These are phyloP conservation scores for Penicillium paxilli DNA, from an alignment of 495 filamentous ascomycete species.

Conservation along the genomic window DNA sequence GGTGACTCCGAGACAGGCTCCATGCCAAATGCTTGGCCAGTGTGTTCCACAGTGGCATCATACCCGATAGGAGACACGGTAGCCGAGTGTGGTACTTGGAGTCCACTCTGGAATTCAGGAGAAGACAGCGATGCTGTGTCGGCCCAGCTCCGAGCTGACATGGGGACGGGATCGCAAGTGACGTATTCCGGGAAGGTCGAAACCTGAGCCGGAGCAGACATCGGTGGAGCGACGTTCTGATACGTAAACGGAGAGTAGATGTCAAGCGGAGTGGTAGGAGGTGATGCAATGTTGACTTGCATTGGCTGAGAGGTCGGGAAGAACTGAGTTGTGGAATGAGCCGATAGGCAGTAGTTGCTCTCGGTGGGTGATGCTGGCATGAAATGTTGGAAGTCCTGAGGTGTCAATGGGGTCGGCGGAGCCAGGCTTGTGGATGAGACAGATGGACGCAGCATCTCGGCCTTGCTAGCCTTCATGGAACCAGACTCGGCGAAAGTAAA, in stretches of 20 bases:
- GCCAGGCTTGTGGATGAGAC: slow-evolving; percentile 39
- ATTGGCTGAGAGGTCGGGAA: slow-evolving; percentile 46
- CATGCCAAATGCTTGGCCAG: slow-evolving; percentile 23
- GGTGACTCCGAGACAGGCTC: slow-evolving; percentile 34
- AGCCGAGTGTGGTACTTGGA: slow-evolving; percentile 34
- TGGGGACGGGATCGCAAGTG: slow-evolving; percentile 28
- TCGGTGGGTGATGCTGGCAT: slow-evolving; percentile 41
- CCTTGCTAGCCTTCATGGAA: slow-evolving; percentile 38
- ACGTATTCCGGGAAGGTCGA: slow-evolving; percentile 44
- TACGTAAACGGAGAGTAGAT: slow-evolving; percentile 44
- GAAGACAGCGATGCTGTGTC: slow-evolving; percentile 43
- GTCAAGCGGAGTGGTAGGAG: slow-evolving; percentile 45
- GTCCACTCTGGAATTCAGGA: slow-evolving; percentile 36
- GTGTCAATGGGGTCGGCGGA: slow-evolving; percentile 50
- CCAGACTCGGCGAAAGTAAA: slow-evolving; percentile 49
- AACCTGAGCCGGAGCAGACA: slow-evolving; percentile 49
- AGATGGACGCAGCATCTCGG: slow-evolving; percentile 43
- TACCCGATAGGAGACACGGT: slow-evolving; percentile 40
- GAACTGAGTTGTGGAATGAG: slow-evolving; percentile 36
- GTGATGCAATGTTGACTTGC: slow-evolving; percentile 49
- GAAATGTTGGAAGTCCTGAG: slow-evolving; percentile 46
- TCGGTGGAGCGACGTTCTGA: slow-evolving; percentile 38
- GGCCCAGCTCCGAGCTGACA: slow-evolving; percentile 43
- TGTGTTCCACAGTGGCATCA: slow-evolving; percentile 30
- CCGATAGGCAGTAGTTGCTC: slow-evolving; percentile 41